Evolutionary conservation across 1,139 yeast species (phyloP).

Genomic region (Pichia cactophila): DNA sequence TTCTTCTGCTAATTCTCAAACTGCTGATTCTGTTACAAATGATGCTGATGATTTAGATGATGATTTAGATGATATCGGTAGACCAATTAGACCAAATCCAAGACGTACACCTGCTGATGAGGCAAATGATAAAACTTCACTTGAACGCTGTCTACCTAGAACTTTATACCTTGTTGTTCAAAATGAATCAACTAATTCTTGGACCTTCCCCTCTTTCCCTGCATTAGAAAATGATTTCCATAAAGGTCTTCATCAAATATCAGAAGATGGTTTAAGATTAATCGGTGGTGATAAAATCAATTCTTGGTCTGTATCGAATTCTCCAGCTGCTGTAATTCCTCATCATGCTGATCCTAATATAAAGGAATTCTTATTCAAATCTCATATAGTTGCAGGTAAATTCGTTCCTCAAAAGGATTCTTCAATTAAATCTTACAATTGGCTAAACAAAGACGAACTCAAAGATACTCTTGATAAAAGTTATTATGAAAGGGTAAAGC

Average conservation of each 20-base stretch:
- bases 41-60: constrained; percentile 36
- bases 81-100: constrained; percentile 65
- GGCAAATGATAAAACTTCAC: constrained; percentile 49
- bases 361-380: constrained; percentile 69
- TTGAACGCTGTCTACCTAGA: constrained; percentile 73
- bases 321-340: constrained; percentile 69
- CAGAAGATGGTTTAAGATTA: constrained; percentile 63
- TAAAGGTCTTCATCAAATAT: constrained; percentile 60
- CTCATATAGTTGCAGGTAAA: constrained; percentile 84
- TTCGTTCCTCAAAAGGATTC: constrained; percentile 47
- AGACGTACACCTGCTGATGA: constrained; percentile 74
- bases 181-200: constrained; percentile 29
- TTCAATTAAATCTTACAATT: constrained; percentile 44
- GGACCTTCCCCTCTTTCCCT: constrained; percentile 74
- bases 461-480: constrained; percentile 42
- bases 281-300: constrained; percentile 73
- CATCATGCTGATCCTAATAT: constrained; percentile 18
- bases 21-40: constrained; percentile 43
- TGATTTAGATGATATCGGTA: constrained; percentile 47
- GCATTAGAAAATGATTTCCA: constrained; percentile 28
- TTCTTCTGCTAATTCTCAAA: constrained; percentile 32
- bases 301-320: constrained; percentile 83
- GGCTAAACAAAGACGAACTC: constrained; percentile 84
- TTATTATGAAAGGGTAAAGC: constrained; percentile 39
- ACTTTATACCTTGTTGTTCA: constrained; percentile 70